Evolutionary conservation across 108 stramenopile genomes (phyloP).

Genomic region (Cylindrotheca closterium): DNA sequence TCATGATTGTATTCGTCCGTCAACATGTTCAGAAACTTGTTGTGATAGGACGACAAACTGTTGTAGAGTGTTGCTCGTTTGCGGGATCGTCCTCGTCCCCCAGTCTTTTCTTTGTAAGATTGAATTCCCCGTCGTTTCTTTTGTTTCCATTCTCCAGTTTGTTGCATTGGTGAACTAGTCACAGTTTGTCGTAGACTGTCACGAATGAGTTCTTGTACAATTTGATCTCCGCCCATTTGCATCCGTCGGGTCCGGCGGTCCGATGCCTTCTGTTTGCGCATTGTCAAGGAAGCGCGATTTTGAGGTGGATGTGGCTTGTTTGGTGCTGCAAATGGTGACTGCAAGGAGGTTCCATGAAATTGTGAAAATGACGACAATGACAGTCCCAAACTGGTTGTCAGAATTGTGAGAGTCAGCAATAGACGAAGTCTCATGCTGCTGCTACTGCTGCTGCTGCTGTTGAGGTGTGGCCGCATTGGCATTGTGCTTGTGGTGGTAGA

Average conservation of each 20-base stretch:
- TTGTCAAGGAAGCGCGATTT: too few relatives aligned
- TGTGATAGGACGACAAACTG: constrained; percentile 69
- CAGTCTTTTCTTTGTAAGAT: constrained; percentile 7
- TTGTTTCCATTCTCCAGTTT: constrained; percentile 49
- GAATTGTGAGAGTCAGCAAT: neutral
- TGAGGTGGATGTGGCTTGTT: neutral
- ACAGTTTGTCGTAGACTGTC: constrained; percentile 29
- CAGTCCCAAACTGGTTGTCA: constrained; percentile 2
- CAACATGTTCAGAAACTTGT: constrained; percentile 62
- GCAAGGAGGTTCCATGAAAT: constrained; percentile 25
- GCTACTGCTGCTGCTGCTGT: too few relatives aligned
- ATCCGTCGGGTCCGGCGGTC: constrained; percentile 74
- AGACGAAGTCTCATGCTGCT: neutral
- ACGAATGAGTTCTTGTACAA: constrained; percentile 15
- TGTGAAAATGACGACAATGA: constrained; percentile 26
- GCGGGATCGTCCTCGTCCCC: constrained; percentile 70
- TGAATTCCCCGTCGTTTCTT: constrained; percentile 19
- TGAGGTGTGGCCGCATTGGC: too few relatives aligned
- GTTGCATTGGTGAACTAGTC: constrained; percentile 56
- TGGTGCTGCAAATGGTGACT: too few relatives aligned
- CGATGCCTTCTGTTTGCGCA: constrained; percentile 87
- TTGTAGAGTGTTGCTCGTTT: constrained; percentile 77
- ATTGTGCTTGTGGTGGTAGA: too few relatives aligned
- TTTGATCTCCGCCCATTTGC: constrained; percentile 50
- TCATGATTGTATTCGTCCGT: constrained; percentile 74